These are phyloP conservation scores for Apium graveolens DNA, from an alignment of 129 eudicot genomes.

Conservation along the genomic window DNA sequence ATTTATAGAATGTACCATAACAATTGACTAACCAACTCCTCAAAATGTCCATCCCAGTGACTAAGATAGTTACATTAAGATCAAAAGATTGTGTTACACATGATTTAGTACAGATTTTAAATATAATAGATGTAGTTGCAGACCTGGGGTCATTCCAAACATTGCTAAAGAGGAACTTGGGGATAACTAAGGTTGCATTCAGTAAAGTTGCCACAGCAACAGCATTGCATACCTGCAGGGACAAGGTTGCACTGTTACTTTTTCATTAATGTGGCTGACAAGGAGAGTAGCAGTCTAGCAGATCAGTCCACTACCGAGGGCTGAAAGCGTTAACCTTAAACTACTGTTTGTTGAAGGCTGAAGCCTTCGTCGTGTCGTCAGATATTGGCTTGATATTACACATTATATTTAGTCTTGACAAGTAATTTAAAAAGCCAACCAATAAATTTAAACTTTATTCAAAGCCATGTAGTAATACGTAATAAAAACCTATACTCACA, in stretches of 20 bases:
- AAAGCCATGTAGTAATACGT: not conserved
- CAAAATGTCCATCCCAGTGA: not conserved
- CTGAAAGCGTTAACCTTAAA: not conserved
- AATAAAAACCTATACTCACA: constrained; percentile 41
- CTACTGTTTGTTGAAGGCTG: not conserved
- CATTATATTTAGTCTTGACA: not conserved
- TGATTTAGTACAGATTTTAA: not conserved
- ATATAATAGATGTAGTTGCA: not conserved
- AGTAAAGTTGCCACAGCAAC: constrained; percentile 89
- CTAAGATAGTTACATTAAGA: too few relatives aligned
- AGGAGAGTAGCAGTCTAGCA: not conserved
- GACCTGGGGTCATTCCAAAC: constrained; percentile 99
- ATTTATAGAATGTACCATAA: not conserved
- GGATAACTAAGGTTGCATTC: constrained; percentile 93
- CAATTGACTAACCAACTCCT: not conserved
- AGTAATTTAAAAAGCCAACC: not conserved
- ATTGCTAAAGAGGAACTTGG: constrained; percentile 84
- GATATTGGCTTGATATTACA: not conserved
- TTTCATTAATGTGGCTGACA: not conserved
- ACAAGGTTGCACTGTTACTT: not conserved
- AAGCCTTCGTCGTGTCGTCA: not conserved
- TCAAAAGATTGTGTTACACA: not conserved
- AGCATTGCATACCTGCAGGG: constrained; percentile 88
- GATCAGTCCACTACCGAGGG: not conserved
- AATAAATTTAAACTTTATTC: not conserved